A percentile compares a stretch with the other conserved stretches of the same genome.
phyloP scores from a whole-genome alignment of 2,329 filamentous ascomycete genomes.

The Aureobasidium sp. region DNA sequence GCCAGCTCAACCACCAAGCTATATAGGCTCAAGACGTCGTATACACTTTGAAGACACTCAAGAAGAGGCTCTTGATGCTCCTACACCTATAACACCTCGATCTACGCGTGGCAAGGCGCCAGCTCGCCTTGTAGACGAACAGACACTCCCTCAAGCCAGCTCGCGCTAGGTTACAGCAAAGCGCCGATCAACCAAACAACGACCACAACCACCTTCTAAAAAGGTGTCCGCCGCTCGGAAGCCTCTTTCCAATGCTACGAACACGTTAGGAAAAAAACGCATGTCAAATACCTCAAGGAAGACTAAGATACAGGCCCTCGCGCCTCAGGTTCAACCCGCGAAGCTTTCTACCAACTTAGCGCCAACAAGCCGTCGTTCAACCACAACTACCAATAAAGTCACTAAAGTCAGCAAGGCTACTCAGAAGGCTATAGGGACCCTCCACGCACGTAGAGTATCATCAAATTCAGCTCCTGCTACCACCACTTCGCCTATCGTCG shows the following conservation, averaged over 20 bases:
- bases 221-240: not conserved
- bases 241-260: not conserved
- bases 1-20: not conserved
- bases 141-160: too few relatives aligned
- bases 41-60: not conserved
- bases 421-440: not conserved
- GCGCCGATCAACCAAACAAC: not conserved
- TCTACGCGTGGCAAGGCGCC: too few relatives aligned
- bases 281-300: not conserved
- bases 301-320: not conserved
- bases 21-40: not conserved
- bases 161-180: too few relatives aligned
- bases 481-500: not conserved
- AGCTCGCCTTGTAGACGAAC: too few relatives aligned
- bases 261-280: not conserved
- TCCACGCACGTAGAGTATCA: not conserved
- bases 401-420: not conserved
- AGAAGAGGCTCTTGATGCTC: too few relatives aligned
- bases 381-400: not conserved
- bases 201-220: not conserved
- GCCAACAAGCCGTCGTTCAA: not conserved
- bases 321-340: not conserved
- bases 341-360: not conserved
- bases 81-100: too few relatives aligned
- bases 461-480: not conserved